phyloP scores from a whole-genome alignment of 305 asterid genomes.

The Solanum hybrid region DNA sequence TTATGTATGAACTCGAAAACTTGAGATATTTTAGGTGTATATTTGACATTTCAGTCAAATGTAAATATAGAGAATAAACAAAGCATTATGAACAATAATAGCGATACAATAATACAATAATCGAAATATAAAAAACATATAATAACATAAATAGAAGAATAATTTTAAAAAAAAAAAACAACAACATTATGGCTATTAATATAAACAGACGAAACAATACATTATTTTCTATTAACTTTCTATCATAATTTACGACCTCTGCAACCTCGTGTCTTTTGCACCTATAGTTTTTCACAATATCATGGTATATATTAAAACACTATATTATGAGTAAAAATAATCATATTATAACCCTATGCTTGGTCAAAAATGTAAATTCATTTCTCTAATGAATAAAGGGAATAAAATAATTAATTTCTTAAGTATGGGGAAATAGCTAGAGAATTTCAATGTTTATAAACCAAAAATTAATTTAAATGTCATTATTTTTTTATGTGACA shows the following conservation, averaged over 20 bases:
- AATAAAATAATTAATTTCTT: too few species aligned
- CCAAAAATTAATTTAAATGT: background rate
- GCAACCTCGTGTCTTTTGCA: accelerated
- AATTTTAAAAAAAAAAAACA: too few species aligned
- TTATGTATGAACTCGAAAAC: background rate
- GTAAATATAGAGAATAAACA: background rate
- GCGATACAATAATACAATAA: background rate
- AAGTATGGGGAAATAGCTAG: background rate
- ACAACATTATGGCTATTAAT: background rate
- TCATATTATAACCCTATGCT: background rate
- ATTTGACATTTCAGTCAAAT: background rate
- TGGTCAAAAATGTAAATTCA: background rate
- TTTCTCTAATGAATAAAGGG: background rate
- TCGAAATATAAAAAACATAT: accelerated
- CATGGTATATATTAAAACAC: background rate
- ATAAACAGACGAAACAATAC: background rate
- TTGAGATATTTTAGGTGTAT: background rate
- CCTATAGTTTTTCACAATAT: background rate
- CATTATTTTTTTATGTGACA: background rate
- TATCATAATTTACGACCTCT: background rate
- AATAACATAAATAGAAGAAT: background rate
- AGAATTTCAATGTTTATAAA: background rate
- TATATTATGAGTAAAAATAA: background rate
- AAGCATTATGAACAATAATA: background rate
- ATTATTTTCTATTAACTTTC: background rate